phyloP scores from a whole-genome alignment of 2,329 filamentous ascomycete genomes.

The Sarocladiaceae sp. region DNA sequence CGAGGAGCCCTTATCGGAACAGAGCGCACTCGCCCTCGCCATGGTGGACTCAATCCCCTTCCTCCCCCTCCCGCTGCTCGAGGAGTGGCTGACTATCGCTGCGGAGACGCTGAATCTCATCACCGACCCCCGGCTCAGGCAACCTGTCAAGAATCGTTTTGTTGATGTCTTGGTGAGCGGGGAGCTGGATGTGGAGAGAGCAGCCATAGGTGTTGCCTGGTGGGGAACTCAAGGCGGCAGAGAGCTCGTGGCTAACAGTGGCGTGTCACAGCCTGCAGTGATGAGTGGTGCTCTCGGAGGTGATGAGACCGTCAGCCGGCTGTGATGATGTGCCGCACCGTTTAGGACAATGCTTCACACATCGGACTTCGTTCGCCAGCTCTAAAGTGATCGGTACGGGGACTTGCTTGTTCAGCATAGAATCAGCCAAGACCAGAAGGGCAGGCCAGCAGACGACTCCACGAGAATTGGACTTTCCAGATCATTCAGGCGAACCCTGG shows the following conservation, averaged over 20 bases:
- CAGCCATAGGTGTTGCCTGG: constrained; percentile 74
- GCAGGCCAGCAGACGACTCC: too few species aligned
- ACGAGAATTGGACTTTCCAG: too few species aligned
- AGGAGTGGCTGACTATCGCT: constrained; percentile 73
- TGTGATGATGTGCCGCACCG: constrained; percentile 20
- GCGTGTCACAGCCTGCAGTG: constrained; percentile 23
- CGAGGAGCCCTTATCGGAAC: constrained; percentile 57
- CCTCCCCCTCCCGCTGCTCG: constrained; percentile 61
- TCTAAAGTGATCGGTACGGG: too few species aligned
- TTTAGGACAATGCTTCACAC: neutral
- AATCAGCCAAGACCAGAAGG: too few species aligned
- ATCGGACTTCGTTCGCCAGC: too few species aligned
- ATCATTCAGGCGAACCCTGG: too few species aligned
- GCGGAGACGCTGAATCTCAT: constrained; percentile 63
- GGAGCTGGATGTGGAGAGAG: constrained; percentile 83
- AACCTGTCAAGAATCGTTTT: constrained; percentile 62
- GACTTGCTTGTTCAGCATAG: too few species aligned
- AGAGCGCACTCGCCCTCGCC: constrained; percentile 68
- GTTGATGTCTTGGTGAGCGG: constrained; percentile 74
- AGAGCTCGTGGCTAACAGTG: constrained; percentile 37
- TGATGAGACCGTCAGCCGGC: constrained; percentile 25
- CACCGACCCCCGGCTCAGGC: constrained; percentile 53
- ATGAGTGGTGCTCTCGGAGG: constrained; percentile 49
- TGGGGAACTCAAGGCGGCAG: constrained; percentile 61
- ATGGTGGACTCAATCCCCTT: constrained; percentile 74